A percentile compares a stretch with the other conserved stretches of the same genome.
phyloP scores from a whole-genome alignment of 2,329 filamentous ascomycete species.

The Apiospora hydei region DNA sequence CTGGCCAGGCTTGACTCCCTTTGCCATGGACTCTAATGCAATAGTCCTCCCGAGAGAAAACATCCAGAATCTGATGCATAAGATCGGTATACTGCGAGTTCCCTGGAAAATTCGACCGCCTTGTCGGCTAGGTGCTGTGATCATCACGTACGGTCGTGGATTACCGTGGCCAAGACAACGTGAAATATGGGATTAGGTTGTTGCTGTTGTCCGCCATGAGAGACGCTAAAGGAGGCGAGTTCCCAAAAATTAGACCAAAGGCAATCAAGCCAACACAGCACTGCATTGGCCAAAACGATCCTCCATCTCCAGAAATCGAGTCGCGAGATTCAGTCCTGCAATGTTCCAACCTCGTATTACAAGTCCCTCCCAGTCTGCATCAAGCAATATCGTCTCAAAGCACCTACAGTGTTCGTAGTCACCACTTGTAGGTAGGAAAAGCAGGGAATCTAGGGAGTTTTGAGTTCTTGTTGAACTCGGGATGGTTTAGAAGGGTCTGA shows the following conservation, averaged over 20 bases:
- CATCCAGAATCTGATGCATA: neutral
- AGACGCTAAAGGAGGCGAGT: neutral
- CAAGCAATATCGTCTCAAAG: neutral
- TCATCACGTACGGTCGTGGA: no score
- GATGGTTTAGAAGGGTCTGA: conserved; percentile 34
- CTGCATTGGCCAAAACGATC: conserved; percentile 1
- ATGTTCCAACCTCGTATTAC: neutral
- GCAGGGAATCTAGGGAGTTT: conserved; percentile 31
- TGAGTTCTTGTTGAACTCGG: conserved; percentile 28
- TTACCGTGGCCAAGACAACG: neutral
- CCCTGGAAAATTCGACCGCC: neutral
- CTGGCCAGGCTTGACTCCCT: neutral
- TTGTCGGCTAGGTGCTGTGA: neutral
- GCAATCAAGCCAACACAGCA: conserved; percentile 10
- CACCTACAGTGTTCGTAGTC: neutral
- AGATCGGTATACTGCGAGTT: neutral
- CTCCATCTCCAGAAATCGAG: conserved; percentile 9
- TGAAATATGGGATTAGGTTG: neutral
- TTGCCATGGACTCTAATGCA: neutral
- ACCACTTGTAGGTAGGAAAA: neutral
- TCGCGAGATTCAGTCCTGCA: neutral
- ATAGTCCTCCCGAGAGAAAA: neutral
- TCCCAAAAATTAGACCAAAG: neutral
- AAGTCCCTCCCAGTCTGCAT: neutral
- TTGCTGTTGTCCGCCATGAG: neutral